Evolutionary conservation across 257 asterid genomes (phyloP).

Genomic region (Plantago elongata): DNA sequence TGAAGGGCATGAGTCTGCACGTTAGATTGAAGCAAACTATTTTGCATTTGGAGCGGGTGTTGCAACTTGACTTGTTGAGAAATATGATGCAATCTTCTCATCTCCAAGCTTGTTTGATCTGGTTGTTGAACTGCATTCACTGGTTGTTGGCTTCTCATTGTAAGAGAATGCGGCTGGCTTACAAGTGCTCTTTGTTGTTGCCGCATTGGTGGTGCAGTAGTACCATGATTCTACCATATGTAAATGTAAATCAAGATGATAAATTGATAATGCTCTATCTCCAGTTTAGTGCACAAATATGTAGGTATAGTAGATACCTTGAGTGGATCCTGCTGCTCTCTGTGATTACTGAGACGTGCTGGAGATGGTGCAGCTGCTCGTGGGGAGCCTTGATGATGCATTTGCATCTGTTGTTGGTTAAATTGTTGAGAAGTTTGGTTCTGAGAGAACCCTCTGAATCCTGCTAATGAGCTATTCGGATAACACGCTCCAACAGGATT

Average conservation of each 20-base stretch:
- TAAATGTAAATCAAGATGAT: too few species aligned
- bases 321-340: constrained; percentile 19
- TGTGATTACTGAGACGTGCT: constrained; percentile 18
- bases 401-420: constrained; percentile 11
- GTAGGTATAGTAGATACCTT: constrained; percentile 18
- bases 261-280: too few species aligned
- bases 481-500: constrained; percentile 1
- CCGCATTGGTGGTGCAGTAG: too few species aligned
- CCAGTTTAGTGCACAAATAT: too few species aligned
- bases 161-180: constrained; percentile 13
- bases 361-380: constrained; percentile 12
- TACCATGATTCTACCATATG: too few species aligned
- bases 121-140: constrained; percentile 20
- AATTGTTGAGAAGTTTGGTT: constrained; percentile 10
- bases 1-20: constrained; percentile 23
- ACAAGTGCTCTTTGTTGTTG: constrained; percentile 20
- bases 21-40: constrained; percentile 11
- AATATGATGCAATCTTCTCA: background rate
- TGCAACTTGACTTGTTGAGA: background rate
- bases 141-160: constrained; percentile 18
- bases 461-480: background rate
- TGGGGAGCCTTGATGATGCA: constrained; percentile 9
- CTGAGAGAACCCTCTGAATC: constrained; percentile 5
- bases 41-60: constrained; percentile 11
- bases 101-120: constrained; percentile 20